Base-by-base conservation (phyloP, 345 rosid genomes). In the Odontarrhena argentea region DNA sequence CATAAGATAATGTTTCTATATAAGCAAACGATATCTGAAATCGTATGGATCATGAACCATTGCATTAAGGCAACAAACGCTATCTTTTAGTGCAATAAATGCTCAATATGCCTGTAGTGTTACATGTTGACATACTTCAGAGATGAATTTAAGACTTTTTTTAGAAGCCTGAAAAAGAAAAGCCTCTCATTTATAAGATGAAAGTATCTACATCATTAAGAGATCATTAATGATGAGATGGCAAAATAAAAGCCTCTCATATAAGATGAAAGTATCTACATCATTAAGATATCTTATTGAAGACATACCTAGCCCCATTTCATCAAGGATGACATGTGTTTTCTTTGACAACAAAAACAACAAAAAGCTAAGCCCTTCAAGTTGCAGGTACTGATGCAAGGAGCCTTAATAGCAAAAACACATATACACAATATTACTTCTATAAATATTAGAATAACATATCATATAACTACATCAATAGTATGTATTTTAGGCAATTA, bases 281-380 rank as follows among this genome's bases (percentile, higher is more conserved):
- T 54, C 32, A 68, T 18, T 30, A 68, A 6, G 55, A 6, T 51
- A 59, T 10, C 65, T 53, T 55, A 41, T 24, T 50, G 12, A 65
- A 50, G 46, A 52, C 84, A 70, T 77, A 90, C 98, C 98, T 58
- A 90, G 85, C 22, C 97, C 97, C 96, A 88, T 93, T 64, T 93
- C 96, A 82, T 93, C 98, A 70, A 93, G 92, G 66, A 90, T 87
- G 34, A 90, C 98, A 82, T 90, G 87, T 7, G 96, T 90, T 49
- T 79, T 84, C 61, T 86, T 85, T 47, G 88, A 86, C 91, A 93
- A 90, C 24, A 97, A 87, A 61, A 76, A 90, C 45, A 87, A 82
- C 62, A 93, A 63, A 80, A 88, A 93, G 69, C 88, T 93, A 63
- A 93, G 79, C 34, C 98, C 96, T 78, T 90, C 94, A 54, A 90